Evolutionary conservation across 176 grass and related monocot genomes (phyloP).

Genomic region (Oryza longistaminata): DNA sequence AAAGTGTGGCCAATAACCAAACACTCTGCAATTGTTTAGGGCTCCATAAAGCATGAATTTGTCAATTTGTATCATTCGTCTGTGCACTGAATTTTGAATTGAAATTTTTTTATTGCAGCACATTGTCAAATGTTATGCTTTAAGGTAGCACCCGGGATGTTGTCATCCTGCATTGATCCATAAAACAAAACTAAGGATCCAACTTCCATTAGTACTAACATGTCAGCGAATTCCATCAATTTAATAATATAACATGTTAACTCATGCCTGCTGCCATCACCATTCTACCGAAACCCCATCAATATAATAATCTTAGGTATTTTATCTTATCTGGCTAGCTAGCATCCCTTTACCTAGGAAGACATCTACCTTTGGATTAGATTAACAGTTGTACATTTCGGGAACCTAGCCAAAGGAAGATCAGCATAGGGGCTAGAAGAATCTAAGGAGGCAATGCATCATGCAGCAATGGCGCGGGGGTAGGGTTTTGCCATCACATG

Average conservation of each 20-base stretch:
- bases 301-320: conserved; percentile 32
- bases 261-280: conserved; percentile 2
- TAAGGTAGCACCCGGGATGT: background rate
- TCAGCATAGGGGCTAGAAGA: conserved; percentile 46
- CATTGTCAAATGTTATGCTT: background rate
- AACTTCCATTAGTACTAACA: background rate
- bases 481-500: conserved; percentile 49
- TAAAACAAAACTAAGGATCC: conserved; percentile 2
- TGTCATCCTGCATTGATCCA: conserved; percentile 13
- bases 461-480: background rate
- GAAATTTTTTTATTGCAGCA: background rate
- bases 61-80: background rate
- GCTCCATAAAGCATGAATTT: background rate
- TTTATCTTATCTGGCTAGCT: background rate
- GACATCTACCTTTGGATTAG: conserved; percentile 26
- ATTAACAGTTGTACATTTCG: conserved; percentile 32
- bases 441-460: conserved; percentile 42
- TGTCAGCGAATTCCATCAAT: too few relatives aligned
- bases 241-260: background rate
- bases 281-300: conserved; percentile 7
- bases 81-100: background rate
- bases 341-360: conserved; percentile 37
- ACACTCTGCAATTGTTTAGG: background rate
- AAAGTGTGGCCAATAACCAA: too few relatives aligned
- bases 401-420: conserved; percentile 49